Evolutionary conservation across 176 grass and related monocot genomes (phyloP).

Genomic region (Melocanna baccifera): DNA sequence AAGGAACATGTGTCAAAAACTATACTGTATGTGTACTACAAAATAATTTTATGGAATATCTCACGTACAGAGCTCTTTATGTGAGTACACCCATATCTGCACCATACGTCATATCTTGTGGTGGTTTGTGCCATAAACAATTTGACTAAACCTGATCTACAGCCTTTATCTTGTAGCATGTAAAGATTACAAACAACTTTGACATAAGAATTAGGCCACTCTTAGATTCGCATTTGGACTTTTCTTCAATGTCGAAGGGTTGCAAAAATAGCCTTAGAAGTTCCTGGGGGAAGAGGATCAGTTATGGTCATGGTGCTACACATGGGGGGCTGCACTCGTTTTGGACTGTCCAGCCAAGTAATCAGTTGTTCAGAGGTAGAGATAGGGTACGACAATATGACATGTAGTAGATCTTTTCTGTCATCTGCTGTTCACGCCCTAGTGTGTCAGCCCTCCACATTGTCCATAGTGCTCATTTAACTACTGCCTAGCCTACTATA

Average conservation of each 20-base stretch:
- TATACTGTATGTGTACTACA: neutral
- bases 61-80: neutral
- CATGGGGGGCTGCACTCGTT: neutral
- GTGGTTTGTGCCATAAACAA: neutral
- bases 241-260: neutral
- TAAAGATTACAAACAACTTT: neutral
- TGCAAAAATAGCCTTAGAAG: neutral
- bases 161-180: neutral
- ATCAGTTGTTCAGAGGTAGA: neutral
- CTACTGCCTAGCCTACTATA: neutral
- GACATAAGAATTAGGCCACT: neutral
- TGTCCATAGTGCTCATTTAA: neutral
- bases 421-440: neutral
- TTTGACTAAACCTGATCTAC: neutral
- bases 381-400: neutral
- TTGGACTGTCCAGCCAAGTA: neutral
- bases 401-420: neutral
- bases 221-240: neutral
- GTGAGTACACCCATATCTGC: neutral
- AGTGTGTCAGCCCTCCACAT: neutral
- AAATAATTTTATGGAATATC: constrained; percentile 14
- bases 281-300: neutral
- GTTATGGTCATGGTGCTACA: neutral
- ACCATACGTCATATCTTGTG: neutral
- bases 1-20: neutral